These are phyloP conservation scores for Circinella umbellata DNA, from an alignment of 371 early-diverging fungal genomes.

Conservation along the genomic window DNA sequence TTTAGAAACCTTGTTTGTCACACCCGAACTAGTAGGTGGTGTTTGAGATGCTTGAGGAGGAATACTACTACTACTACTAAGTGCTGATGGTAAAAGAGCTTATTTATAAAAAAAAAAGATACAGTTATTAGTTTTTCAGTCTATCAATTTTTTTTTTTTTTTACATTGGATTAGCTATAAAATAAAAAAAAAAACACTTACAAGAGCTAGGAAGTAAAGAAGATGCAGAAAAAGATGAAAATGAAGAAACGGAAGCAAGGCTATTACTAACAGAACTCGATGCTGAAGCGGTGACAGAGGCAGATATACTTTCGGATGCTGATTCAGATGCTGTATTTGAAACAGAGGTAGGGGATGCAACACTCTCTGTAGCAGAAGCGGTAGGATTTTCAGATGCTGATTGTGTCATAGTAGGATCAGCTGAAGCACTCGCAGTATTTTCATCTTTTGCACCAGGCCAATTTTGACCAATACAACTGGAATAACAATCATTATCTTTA, in stretches of 20 bases:
- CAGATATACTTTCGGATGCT: neutral
- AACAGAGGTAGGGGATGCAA: neutral
- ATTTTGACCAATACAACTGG: conserved; percentile 32
- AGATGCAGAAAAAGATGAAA: conserved; percentile 7
- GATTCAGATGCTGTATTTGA: conserved; percentile 3
- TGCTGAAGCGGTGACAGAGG: neutral
- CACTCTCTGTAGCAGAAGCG: neutral
- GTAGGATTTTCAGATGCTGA: conserved; percentile 10
- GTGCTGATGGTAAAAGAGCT: conserved; percentile 1
- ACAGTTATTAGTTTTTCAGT: neutral
- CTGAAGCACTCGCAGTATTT: conserved; percentile 10
- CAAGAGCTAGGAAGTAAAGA: conserved; percentile 6
- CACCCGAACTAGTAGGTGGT: neutral
- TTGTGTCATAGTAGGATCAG: conserved; percentile 10
- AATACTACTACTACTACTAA: conserved; percentile 6
- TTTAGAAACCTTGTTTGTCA: conserved; percentile 8
- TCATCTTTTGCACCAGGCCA: conserved; percentile 34
- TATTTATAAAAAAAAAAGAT: neutral
- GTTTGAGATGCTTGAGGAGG: neutral
- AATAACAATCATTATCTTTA: conserved; percentile 30
- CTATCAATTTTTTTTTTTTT: no score
- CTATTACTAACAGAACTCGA: neutral
- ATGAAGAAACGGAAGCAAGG: conserved; percentile 12
- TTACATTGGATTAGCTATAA: neutral
- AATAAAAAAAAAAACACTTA: conserved; percentile 4